phyloP scores from a whole-genome alignment of 2,329 filamentous ascomycete species.

The Microdochium paspali region DNA sequence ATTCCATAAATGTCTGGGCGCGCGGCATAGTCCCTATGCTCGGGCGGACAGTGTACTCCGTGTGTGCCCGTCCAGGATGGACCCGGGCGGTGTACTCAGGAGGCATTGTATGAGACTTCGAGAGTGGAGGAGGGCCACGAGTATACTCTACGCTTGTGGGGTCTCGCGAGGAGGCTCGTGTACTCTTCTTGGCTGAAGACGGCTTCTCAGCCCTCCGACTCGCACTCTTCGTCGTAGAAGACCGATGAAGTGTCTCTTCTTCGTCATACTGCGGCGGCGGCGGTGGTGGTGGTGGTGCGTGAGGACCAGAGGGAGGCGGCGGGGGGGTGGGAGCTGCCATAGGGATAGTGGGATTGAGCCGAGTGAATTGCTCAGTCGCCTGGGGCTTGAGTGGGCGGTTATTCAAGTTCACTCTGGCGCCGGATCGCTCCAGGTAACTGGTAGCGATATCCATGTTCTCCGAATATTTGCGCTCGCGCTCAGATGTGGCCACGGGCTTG shows the following conservation, averaged over 20 bases:
- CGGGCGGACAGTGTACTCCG: conserved; percentile 3
- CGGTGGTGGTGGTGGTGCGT: conserved; percentile 12
- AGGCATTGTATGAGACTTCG: conserved; percentile 9
- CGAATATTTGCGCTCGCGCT: conserved; percentile 16
- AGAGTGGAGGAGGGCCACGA: conserved; percentile 7
- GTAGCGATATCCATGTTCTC: conserved; percentile 14
- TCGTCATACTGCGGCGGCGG: conserved; percentile 9
- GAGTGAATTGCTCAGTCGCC: conserved; percentile 6
- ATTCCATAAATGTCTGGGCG: conserved; percentile 13
- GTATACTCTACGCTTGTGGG: conserved; percentile 11
- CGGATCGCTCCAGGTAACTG: conserved; percentile 16
- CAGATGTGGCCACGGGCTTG: conserved; percentile 2
- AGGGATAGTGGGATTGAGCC: conserved; percentile 6
- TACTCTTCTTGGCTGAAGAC: conserved; percentile 13
- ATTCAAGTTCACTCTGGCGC: conserved; percentile 9
- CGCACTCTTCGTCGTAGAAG: conserved; percentile 11
- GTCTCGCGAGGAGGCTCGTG: conserved; percentile 9
- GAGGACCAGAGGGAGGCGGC: conserved; percentile 11
- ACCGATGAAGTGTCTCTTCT: conserved; percentile 13
- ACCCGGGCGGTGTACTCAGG: conserved; percentile 5
- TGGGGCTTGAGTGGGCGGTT: conserved; percentile 13
- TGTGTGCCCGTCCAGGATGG: conserved; percentile 6
- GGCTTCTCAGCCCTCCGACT: conserved; percentile 18
- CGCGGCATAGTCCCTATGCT: conserved; percentile 2
- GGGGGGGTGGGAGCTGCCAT: conserved; percentile 19